phyloP scores from a whole-genome alignment of 1,139 yeast genomes.

The Nadsonia starkeyi-henricii region DNA sequence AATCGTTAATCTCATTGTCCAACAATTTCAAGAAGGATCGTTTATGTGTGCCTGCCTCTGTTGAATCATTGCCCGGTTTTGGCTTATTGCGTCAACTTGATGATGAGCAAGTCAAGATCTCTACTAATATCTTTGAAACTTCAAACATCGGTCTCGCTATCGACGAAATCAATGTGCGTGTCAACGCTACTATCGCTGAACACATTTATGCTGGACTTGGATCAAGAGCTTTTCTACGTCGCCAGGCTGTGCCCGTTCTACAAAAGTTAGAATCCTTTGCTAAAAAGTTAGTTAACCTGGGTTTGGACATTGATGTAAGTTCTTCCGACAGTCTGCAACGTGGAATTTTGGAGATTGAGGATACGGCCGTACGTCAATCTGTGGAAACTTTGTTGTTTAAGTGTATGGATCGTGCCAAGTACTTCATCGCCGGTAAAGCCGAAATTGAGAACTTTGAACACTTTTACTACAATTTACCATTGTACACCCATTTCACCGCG shows the following conservation, averaged over 20 bases:
- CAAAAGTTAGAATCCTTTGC: conserved; percentile 73
- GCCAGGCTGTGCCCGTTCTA: conserved; percentile 74
- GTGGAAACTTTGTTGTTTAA: conserved; percentile 71
- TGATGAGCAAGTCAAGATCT: conserved; percentile 64
- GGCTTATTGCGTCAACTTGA: conserved; percentile 70
- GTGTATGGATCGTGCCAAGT: conserved; percentile 74
- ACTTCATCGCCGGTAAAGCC: conserved; percentile 76
- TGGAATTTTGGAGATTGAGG: conserved; percentile 52
- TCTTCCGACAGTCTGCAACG: conserved; percentile 60
- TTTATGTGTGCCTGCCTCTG: too few species aligned
- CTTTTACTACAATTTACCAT: conserved; percentile 67
- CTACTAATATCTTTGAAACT: conserved; percentile 56
- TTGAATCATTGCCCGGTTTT: conserved; percentile 31
- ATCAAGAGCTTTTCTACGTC: conserved; percentile 68
- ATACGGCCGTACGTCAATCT: conserved; percentile 53
- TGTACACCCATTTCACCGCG: conserved; percentile 83
- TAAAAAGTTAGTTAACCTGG: conserved; percentile 47
- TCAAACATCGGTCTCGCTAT: conserved; percentile 45
- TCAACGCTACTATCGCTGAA: conserved; percentile 77
- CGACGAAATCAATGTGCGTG: conserved; percentile 67
- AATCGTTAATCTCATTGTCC: conserved; percentile 51
- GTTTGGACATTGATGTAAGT: conserved; percentile 54
- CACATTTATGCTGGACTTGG: conserved; percentile 65
- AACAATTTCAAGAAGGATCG: conserved; percentile 54
- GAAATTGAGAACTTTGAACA: conserved; percentile 66